Conservation (phyloP, 2,329 filamentous ascomycete genomes). For the Arachnopeziza araneosa region DNA sequence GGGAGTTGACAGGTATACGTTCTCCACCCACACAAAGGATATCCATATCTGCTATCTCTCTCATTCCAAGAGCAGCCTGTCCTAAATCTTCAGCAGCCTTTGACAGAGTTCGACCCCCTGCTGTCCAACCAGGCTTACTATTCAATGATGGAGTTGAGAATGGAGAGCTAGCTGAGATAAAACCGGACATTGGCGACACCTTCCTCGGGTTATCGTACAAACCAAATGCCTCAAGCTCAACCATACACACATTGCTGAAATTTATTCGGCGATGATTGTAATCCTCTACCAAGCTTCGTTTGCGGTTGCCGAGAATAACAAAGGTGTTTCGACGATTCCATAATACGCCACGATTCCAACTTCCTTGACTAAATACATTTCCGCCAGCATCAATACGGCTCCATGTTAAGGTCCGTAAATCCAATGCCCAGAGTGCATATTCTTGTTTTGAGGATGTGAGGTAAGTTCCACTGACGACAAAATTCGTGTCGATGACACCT, state of each 20-base stretch:
- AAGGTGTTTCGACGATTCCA: slow-evolving; percentile 95
- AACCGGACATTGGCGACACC: slow-evolving; percentile 71
- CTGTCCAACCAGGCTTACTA: slow-evolving; percentile 55
- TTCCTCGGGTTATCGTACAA: slow-evolving; percentile 93
- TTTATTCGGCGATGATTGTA: slow-evolving; percentile 98
- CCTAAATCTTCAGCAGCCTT: slow-evolving; percentile 80
- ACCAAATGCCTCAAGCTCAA: slow-evolving; percentile 94
- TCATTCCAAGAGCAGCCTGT: slow-evolving; percentile 68
- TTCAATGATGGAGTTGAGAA: slow-evolving; percentile 48
- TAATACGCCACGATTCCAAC: slow-evolving; percentile 92
- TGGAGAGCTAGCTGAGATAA: slow-evolving; percentile 74
- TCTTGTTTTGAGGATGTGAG: slow-evolving; percentile 97
- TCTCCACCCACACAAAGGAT: slow-evolving; percentile 88
- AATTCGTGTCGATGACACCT: slow-evolving; percentile 90
- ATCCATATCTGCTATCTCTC: slow-evolving; percentile 95
- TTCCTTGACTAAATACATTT: slow-evolving; percentile 91
- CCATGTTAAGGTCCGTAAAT: slow-evolving; percentile 85
- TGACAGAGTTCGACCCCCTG: slow-evolving; percentile 71
- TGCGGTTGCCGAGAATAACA: slow-evolving; percentile 89
- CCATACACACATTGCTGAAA: slow-evolving; percentile 93
- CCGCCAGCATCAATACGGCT: slow-evolving; percentile 92
- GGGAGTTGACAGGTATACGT: slow-evolving; percentile 87
- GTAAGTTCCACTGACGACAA: slow-evolving; percentile 96
- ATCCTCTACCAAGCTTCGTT: slow-evolving; percentile 89
- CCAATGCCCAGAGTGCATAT: slow-evolving; percentile 93